Conservation (phyloP, 192 early-diverging fungal species). For the Entomortierella parvispora region DNA sequence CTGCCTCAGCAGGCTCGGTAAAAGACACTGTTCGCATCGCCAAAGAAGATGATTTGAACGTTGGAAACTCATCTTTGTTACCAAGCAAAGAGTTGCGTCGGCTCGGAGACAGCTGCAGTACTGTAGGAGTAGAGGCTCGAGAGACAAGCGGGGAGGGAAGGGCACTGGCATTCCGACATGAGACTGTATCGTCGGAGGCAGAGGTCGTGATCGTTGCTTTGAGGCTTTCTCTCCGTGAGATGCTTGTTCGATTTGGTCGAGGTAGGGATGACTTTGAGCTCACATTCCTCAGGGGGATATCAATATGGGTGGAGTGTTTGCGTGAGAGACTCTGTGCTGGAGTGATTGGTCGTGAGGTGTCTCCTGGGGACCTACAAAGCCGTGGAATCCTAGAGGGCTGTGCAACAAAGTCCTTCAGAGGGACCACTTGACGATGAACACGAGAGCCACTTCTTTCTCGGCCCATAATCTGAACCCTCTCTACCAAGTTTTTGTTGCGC, state of each 20-base stretch:
- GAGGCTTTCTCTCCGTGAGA: conserved; percentile 3
- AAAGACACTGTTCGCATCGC: conserved; percentile 38
- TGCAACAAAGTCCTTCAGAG: conserved; percentile 43
- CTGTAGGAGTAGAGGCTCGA: conserved; percentile 19
- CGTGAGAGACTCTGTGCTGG: conserved; percentile 30
- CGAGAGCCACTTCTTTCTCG: conserved; percentile 32
- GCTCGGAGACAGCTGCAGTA: not conserved
- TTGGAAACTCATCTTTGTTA: conserved; percentile 30
- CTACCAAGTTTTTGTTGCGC: conserved; percentile 24
- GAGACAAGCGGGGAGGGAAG: conserved; percentile 15
- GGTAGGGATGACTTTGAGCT: conserved; percentile 38
- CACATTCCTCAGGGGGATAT: conserved; percentile 17
- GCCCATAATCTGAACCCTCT: conserved; percentile 14
- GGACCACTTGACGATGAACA: conserved; percentile 32
- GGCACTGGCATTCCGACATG: not conserved
- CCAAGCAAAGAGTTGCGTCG: conserved; percentile 15
- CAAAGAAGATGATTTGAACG: conserved; percentile 25
- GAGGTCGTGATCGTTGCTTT: not conserved
- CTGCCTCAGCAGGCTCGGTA: conserved; percentile 6
- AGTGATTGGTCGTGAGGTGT: conserved; percentile 22
- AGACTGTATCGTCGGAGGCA: not conserved
- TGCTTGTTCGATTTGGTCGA: conserved; percentile 23
- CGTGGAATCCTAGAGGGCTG: conserved; percentile 37
- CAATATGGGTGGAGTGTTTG: conserved; percentile 25
- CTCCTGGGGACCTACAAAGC: conserved; percentile 20